phyloP scores from a whole-genome alignment of 768 basidiomycete species.

The Russula sp. region DNA sequence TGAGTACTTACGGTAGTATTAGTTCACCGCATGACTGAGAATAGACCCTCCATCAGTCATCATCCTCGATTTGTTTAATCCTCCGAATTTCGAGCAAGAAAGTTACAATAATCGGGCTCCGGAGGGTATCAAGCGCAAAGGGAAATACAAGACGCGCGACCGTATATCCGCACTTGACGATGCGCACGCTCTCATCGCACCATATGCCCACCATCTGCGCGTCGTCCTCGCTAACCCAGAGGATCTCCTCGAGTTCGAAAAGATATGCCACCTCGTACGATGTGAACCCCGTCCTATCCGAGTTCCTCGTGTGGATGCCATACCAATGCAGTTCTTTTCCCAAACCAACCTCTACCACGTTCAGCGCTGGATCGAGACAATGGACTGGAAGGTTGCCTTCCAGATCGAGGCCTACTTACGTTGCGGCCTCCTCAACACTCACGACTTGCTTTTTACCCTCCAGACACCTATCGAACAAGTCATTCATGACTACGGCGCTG shows the following conservation, averaged over 20 bases:
- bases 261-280: conserved; percentile 50
- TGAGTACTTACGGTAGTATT: neutral
- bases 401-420: too few species aligned
- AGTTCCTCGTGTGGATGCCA: conserved; percentile 42
- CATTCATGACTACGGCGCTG: too few species aligned
- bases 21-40: neutral
- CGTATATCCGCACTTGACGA: conserved; percentile 53
- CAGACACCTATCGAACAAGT: too few species aligned
- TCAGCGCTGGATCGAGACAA: too few species aligned
- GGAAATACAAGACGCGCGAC: conserved; percentile 41
- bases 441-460: too few species aligned
- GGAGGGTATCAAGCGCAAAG: conserved; percentile 34
- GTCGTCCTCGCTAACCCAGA: conserved; percentile 49
- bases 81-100: conserved; percentile 57
- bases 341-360: conserved; percentile 43
- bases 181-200: conserved; percentile 54
- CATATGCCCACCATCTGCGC: conserved; percentile 68
- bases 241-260: conserved; percentile 47
- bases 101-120: conserved; percentile 50
- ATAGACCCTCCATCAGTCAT: neutral
- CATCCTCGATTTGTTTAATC: conserved; percentile 30
- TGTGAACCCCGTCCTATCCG: conserved; percentile 28
- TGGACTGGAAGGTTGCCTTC: too few species aligned
- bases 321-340: conserved; percentile 45
- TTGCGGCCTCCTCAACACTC: too few species aligned